These are phyloP conservation scores for Zygosaccharomyces pseudobailii DNA, from an alignment of 1,139 yeast species.

Conservation along the genomic window DNA sequence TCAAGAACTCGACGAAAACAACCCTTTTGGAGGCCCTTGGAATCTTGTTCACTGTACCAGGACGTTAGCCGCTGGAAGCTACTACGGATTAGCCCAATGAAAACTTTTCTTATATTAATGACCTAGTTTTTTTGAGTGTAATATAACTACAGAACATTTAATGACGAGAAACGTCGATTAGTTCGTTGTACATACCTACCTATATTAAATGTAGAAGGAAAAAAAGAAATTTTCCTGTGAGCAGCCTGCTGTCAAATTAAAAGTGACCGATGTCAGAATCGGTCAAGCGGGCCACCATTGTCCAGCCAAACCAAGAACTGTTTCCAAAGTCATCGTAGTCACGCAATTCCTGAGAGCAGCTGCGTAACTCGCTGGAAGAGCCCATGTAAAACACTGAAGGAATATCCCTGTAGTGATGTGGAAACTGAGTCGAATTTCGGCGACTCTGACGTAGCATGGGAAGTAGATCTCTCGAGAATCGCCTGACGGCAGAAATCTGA, in stretches of 20 bases:
- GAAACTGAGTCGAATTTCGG: slow-evolving; percentile 1
- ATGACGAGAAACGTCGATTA: slow-evolving; percentile 1
- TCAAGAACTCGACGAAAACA: slow-evolving; percentile 35
- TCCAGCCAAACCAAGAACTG: slow-evolving; percentile 21
- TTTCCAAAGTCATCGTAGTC: slow-evolving; percentile 2
- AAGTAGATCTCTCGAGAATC: slow-evolving; percentile 7
- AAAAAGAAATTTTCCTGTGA: not conserved
- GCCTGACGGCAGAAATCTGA: slow-evolving; percentile 12
- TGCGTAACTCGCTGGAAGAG: slow-evolving; percentile 2
- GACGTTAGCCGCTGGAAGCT: slow-evolving; percentile 37
- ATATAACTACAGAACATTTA: not conserved
- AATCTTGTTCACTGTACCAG: slow-evolving; percentile 29
- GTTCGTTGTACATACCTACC: not conserved
- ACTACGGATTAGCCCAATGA: slow-evolving; percentile 30
- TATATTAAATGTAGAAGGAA: not conserved
- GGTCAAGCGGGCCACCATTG: slow-evolving; percentile 17
- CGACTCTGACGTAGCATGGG: slow-evolving; percentile 12
- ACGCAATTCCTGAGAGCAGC: not conserved
- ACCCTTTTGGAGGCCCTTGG: slow-evolving; percentile 38
- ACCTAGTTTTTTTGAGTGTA: slow-evolving; percentile 3
- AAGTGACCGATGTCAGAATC: slow-evolving; percentile 8
- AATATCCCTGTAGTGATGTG: slow-evolving; percentile 13
- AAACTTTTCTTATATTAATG: not conserved
- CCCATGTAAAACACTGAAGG: slow-evolving; percentile 18
- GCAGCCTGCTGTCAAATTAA: not conserved